These are phyloP conservation scores for Durotheca rogersii DNA, from an alignment of 495 filamentous ascomycete genomes.

Conservation along the genomic window DNA sequence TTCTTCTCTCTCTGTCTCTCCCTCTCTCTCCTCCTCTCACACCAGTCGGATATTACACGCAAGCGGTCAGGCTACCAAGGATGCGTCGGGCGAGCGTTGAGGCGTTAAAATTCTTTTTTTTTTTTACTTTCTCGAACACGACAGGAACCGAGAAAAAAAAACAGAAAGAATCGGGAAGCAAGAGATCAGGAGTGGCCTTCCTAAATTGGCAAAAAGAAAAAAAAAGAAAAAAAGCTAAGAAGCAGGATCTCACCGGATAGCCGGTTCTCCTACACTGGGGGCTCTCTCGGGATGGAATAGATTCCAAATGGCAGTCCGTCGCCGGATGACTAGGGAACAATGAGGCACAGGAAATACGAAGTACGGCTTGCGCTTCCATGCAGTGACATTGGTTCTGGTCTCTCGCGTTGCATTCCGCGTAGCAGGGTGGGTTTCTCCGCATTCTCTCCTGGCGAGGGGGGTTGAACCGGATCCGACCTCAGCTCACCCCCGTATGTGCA, in stretches of 20 bases:
- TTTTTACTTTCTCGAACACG: no score
- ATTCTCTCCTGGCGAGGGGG: no score
- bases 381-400: no score
- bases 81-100: conserved; percentile 21
- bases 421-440: neutral
- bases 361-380: conserved; percentile 19
- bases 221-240: conserved; percentile 27
- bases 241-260: conserved; percentile 25
- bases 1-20: no score
- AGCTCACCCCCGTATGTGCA: no score
- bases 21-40: no score
- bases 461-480: no score
- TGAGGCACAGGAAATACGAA: conserved; percentile 32
- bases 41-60: no score
- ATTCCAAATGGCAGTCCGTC: conserved; percentile 39
- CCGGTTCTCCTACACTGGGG: conserved; percentile 26
- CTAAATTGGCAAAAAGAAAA: conserved; percentile 29
- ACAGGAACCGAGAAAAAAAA: conserved; percentile 19
- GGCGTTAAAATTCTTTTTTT: conserved; percentile 31
- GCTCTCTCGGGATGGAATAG: conserved; percentile 37
- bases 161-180: conserved; percentile 25
- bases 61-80: conserved; percentile 34
- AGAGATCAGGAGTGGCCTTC: conserved; percentile 20
- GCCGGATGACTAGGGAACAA: conserved; percentile 36
- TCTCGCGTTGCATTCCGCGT: conserved; percentile 7